Conservation (phyloP, 2,329 filamentous ascomycete genomes). For the Colletotrichum magnum region DNA sequence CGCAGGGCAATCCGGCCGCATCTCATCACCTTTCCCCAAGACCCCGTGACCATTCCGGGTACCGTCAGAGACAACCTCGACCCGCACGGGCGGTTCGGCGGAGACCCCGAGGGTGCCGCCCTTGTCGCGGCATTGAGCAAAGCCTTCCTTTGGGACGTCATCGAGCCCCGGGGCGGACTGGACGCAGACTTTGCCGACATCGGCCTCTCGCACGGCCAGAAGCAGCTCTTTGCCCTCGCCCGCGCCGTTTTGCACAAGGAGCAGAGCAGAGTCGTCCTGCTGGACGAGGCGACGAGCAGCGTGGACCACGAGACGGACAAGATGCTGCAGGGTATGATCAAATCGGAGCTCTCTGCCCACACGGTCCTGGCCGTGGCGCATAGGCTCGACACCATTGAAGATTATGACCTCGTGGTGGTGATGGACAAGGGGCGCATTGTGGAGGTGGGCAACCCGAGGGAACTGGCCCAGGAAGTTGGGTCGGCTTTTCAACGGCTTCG, state of each 20-base stretch:
- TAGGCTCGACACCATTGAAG: conserved; percentile 42
- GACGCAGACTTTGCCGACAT: conserved; percentile 1
- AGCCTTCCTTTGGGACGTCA: conserved; percentile 28
- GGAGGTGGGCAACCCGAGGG: conserved; percentile 18
- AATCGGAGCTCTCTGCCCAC: background rate
- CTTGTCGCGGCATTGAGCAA: conserved; percentile 32
- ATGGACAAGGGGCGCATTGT: conserved; percentile 19
- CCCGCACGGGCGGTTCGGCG: conserved; percentile 32
- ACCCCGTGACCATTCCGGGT: conserved; percentile 36
- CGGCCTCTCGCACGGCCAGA: conserved; percentile 50
- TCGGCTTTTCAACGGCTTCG: too few relatives aligned
- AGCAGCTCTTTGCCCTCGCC: conserved; percentile 50
- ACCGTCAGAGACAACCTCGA: conserved; percentile 43
- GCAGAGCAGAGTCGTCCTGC: conserved; percentile 47
- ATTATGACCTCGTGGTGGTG: conserved; percentile 24
- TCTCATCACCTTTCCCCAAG: conserved; percentile 42
- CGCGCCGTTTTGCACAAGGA: conserved; percentile 48
- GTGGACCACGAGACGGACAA: conserved; percentile 48
- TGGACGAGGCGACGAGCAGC: conserved; percentile 52
- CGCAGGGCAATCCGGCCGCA: conserved; percentile 39
- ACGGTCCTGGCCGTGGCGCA: conserved; percentile 47
- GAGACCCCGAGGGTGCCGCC: conserved; percentile 38
- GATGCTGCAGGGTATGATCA: conserved; percentile 44
- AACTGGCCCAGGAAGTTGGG: background rate
- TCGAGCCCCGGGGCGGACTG: conserved; percentile 34